phyloP scores from a whole-genome alignment of 257 asterid species.

The Solanum peruvianum region DNA sequence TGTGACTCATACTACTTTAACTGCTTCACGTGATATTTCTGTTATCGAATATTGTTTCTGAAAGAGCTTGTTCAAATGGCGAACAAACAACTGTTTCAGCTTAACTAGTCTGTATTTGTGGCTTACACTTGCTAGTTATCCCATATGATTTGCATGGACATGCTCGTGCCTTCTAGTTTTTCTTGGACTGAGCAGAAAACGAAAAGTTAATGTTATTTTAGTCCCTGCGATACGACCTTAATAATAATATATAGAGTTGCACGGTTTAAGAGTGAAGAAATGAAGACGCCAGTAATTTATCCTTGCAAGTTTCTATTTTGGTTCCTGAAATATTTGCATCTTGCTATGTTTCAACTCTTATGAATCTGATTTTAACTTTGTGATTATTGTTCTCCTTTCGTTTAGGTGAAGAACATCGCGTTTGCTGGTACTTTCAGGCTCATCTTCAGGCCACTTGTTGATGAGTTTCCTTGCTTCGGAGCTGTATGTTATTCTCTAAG shows the following conservation, averaged over 20 bases:
- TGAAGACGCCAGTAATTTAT: neutral
- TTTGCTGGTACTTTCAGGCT: too few species aligned
- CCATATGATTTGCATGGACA: neutral
- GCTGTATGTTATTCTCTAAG: slow-evolving; percentile 63
- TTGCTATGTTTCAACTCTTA: neutral
- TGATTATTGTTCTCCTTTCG: neutral
- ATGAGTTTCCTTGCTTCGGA: slow-evolving; percentile 87
- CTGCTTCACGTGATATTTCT: neutral
- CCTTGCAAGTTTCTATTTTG: neutral
- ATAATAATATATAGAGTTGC: neutral
- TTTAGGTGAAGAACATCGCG: slow-evolving; percentile 11
- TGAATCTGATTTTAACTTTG: neutral
- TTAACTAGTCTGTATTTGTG: neutral
- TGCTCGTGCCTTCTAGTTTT: neutral
- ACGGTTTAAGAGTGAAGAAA: neutral
- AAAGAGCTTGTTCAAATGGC: neutral
- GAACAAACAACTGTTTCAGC: neutral
- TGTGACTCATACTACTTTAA: neutral
- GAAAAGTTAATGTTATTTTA: neutral
- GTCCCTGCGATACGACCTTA: neutral
- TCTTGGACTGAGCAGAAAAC: neutral
- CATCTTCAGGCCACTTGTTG: slow-evolving; percentile 58
- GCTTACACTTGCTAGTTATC: neutral
- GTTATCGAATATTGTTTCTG: neutral
- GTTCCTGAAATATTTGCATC: neutral